phyloP scores from a whole-genome alignment of 1,284 basidiomycete genomes.

The Amylostereum chailletii region DNA sequence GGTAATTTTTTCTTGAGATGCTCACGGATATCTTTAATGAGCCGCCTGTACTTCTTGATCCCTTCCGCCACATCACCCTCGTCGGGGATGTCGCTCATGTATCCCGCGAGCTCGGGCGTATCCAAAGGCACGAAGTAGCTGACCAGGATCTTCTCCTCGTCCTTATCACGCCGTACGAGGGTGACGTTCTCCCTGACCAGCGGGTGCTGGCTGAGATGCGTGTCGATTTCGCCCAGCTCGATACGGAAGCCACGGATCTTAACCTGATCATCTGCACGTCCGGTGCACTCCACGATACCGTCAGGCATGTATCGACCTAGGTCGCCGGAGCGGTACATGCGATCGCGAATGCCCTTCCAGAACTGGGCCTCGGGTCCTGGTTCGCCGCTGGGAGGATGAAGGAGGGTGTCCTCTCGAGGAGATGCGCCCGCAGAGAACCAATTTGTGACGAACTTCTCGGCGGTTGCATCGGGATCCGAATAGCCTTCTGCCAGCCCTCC shows the following conservation, averaged over 20 bases:
- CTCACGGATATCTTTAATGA: constrained; percentile 93
- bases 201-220: constrained; percentile 89
- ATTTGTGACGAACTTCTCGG: constrained; percentile 88
- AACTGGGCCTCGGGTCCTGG: constrained; percentile 65
- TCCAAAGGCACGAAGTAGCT: constrained; percentile 96
- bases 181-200: constrained; percentile 96
- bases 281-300: constrained; percentile 95
- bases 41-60: constrained; percentile 73
- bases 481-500: constrained; percentile 97
- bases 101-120: constrained; percentile 61
- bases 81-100: constrained; percentile 65
- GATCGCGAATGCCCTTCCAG: constrained; percentile 97
- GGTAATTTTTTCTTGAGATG: constrained; percentile 97
- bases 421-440: constrained; percentile 69
- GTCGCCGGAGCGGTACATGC: constrained; percentile 98
- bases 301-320: constrained; percentile 91
- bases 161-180: constrained; percentile 93
- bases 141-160: constrained; percentile 98
- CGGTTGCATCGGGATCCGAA: constrained; percentile 75
- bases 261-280: constrained; percentile 97
- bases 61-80: constrained; percentile 64
- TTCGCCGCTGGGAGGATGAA: constrained; percentile 44
- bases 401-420: constrained; percentile 63
- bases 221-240: constrained; percentile 98
- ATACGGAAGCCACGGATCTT: constrained; percentile 99